Evolutionary conservation across 2,329 filamentous ascomycete genomes (phyloP).

Genomic region (Cytospora piceae): DNA sequence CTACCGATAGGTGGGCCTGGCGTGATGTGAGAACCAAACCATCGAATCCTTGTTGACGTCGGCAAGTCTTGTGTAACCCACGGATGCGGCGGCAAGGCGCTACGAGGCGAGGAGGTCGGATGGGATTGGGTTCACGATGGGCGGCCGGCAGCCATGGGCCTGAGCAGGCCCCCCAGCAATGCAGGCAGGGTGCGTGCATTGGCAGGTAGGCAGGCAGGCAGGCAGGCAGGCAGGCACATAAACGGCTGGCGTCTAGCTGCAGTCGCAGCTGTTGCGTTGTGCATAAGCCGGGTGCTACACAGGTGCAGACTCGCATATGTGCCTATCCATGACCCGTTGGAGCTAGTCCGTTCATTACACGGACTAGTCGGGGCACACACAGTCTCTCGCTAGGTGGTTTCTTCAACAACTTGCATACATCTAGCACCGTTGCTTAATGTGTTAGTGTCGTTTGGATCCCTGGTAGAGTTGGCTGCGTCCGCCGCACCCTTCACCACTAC

Average conservation of each 20-base stretch:
- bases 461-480: too few species aligned
- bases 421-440: too few species aligned
- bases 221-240: background rate
- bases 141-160: background rate
- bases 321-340: constrained; percentile 21
- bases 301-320: constrained; percentile 6
- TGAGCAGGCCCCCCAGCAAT: background rate
- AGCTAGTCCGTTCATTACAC: background rate
- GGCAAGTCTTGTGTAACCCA: background rate
- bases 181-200: background rate
- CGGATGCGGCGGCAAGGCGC: background rate
- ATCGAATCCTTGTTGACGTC: background rate
- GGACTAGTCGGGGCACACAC: background rate
- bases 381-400: background rate
- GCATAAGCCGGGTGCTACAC: constrained; percentile 15
- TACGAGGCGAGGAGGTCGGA: background rate
- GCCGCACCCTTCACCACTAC: too few species aligned
- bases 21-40: background rate
- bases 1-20: background rate
- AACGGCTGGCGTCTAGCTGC: constrained; percentile 18
- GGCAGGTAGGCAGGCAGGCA: background rate
- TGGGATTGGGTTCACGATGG: too few species aligned
- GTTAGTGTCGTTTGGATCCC: too few species aligned
- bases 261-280: background rate
- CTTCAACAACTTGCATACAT: background rate